phyloP scores from a whole-genome alignment of 108 stramenopile species.

The Mediolabrus comicus region DNA sequence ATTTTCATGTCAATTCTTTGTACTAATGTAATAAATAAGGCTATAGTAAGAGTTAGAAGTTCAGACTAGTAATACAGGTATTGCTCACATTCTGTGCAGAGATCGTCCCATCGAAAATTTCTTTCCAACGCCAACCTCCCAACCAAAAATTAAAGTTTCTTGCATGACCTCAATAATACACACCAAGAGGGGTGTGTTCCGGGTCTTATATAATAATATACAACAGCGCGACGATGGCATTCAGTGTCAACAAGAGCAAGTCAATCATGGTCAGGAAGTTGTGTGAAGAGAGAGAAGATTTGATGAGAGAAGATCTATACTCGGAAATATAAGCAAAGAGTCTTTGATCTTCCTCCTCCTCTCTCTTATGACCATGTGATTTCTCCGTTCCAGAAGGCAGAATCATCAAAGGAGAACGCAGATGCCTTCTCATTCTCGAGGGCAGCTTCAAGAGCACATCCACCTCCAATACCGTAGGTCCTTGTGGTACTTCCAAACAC shows the following conservation, averaged over 20 bases:
- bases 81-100: conserved; percentile 7
- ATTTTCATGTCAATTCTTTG: no score
- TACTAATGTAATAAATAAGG: not conserved
- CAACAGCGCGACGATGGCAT: not conserved
- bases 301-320: conserved; percentile 14
- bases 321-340: conserved; percentile 25
- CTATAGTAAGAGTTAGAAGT: not conserved
- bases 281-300: conserved; percentile 2
- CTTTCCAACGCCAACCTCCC: not conserved
- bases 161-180: conserved; percentile 13
- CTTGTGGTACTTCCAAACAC: conserved; percentile 25
- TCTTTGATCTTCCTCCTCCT: not conserved
- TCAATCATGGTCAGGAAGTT: conserved; percentile 2
- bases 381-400: conserved; percentile 40
- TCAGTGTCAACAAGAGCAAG: conserved; percentile 3
- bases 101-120: conserved; percentile 8
- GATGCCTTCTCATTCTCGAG: not conserved
- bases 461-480: conserved; percentile 13
- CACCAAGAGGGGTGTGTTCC: not conserved
- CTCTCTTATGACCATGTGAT: conserved; percentile 41
- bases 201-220: conserved; percentile 1
- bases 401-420: conserved; percentile 28
- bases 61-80: conserved; percentile 35
- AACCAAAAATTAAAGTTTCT: conserved; percentile 27
- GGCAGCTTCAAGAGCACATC: conserved; percentile 22